A percentile compares a stretch with the other conserved stretches of the same genome.
phyloP scores from a whole-genome alignment of 306 rosid genomes.

The Parietaria judaica region DNA sequence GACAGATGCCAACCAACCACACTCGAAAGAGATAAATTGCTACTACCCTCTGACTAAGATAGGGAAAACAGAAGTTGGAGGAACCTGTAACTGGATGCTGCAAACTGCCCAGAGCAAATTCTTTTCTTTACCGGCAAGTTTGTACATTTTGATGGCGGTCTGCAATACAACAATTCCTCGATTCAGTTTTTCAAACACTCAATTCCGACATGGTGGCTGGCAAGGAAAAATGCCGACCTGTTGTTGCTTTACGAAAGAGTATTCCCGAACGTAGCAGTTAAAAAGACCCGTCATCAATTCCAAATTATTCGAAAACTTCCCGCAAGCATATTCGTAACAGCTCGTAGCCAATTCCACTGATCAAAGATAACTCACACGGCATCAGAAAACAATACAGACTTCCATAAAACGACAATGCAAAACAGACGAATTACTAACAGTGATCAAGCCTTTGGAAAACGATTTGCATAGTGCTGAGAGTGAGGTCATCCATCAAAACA shows the following conservation, averaged over 20 bases:
- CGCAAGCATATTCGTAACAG: slow-evolving; percentile 88
- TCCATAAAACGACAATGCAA: slow-evolving; percentile 6
- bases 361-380: slow-evolving; percentile 17
- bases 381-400: slow-evolving; percentile 9
- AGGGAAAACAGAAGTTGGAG: slow-evolving; percentile 10
- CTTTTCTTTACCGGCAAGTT: slow-evolving; percentile 83
- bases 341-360: slow-evolving; percentile 88
- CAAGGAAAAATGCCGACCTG: slow-evolving; percentile 48
- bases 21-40: background rate
- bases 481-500: slow-evolving; percentile 80
- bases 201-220: background rate
- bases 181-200: background rate
- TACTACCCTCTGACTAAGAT: background rate
- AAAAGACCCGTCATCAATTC: slow-evolving; percentile 90
- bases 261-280: slow-evolving; percentile 92
- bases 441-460: slow-evolving; percentile 85
- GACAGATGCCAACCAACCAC: background rate
- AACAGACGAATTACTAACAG: slow-evolving; percentile 37
- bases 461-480: slow-evolving; percentile 87
- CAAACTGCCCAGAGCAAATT: slow-evolving; percentile 97
- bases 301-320: slow-evolving; percentile 61
- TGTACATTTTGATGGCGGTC: slow-evolving; percentile 99
- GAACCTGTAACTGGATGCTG: slow-evolving; percentile 97
- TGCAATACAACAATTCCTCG: slow-evolving; percentile 24
- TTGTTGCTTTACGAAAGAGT: slow-evolving; percentile 95